Conservation (phyloP, 768 basidiomycete species). For the Scleroderma citrinum region DNA sequence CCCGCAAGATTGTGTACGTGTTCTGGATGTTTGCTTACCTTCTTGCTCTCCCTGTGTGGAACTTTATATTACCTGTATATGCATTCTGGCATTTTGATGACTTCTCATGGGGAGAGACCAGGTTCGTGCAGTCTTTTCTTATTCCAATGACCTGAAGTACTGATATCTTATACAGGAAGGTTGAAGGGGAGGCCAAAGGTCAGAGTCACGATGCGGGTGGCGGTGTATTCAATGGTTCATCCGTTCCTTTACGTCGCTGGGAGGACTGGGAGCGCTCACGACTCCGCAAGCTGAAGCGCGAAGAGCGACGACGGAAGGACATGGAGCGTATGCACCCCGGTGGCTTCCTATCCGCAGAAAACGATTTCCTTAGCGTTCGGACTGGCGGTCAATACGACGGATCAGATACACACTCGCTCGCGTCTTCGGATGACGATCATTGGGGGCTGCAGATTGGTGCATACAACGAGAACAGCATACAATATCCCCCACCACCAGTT, state of each 20-base stretch:
- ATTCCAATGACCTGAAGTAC: not conserved
- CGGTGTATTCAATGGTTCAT: slow-evolving; percentile 43
- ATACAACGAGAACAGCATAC: slow-evolving; percentile 80
- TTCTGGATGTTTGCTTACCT: slow-evolving; percentile 99
- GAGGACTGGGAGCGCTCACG: slow-evolving; percentile 99
- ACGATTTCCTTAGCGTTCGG: slow-evolving; percentile 55
- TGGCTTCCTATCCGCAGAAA: slow-evolving; percentile 58
- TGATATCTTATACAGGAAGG: slow-evolving; percentile 57
- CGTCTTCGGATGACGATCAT: slow-evolving; percentile 89
- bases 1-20: slow-evolving; percentile 90
- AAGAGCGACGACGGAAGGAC: slow-evolving; percentile 75
- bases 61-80: slow-evolving; percentile 89
- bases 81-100: slow-evolving; percentile 99
- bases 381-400: slow-evolving; percentile 66
- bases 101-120: slow-evolving; percentile 99
- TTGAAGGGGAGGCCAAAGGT: slow-evolving; percentile 83
- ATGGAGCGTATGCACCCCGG: slow-evolving; percentile 73
- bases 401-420: slow-evolving; percentile 74
- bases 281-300: slow-evolving; percentile 83
- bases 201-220: slow-evolving; percentile 71
- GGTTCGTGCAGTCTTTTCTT: slow-evolving; percentile 42
- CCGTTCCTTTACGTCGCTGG: slow-evolving; percentile 94
- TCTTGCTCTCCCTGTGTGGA: slow-evolving; percentile 91
- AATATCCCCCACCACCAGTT: slow-evolving; percentile 84
- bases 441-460: slow-evolving; percentile 95